Evolutionary conservation across 208 protist genomes (phyloP).

Genomic region (Wallacemonas sp.): DNA sequence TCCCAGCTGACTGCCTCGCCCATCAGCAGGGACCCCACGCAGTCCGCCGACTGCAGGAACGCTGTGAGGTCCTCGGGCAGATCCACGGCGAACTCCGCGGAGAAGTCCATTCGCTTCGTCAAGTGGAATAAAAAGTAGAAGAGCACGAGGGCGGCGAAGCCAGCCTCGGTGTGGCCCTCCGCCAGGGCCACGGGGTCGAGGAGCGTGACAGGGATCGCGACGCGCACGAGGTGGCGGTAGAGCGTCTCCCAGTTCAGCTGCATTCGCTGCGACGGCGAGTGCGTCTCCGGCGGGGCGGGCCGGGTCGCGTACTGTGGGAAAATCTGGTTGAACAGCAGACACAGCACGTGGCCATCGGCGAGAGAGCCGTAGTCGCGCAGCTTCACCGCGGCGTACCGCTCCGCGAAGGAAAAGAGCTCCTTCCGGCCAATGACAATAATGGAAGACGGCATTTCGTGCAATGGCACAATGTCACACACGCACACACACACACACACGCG

Average conservation of each 20-base stretch:
- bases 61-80: conserved; percentile 54
- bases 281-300: conserved; percentile 58
- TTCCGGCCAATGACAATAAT: conserved; percentile 53
- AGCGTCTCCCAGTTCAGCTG: conserved; percentile 67
- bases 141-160: conserved; percentile 73
- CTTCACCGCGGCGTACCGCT: conserved; percentile 54
- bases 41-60: conserved; percentile 79
- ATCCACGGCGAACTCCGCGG: conserved; percentile 76
- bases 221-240: conserved; percentile 39
- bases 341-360: conserved; percentile 62
- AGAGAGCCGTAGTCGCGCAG: conserved; percentile 64
- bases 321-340: conserved; percentile 64
- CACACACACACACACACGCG: no score
- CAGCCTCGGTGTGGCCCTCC: conserved; percentile 39
- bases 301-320: conserved; percentile 60
- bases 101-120: conserved; percentile 72
- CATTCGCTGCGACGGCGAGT: conserved; percentile 54
- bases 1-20: conserved; percentile 56
- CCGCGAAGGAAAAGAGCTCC: conserved; percentile 85
- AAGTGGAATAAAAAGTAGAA: conserved; percentile 84
- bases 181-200: conserved; percentile 45
- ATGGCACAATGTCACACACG: no score
- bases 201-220: conserved; percentile 53
- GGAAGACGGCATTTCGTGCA: not conserved
- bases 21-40: conserved; percentile 62